phyloP scores from a whole-genome alignment of 2,329 filamentous ascomycete genomes.

The Tolypocladium cylindrosporum region DNA sequence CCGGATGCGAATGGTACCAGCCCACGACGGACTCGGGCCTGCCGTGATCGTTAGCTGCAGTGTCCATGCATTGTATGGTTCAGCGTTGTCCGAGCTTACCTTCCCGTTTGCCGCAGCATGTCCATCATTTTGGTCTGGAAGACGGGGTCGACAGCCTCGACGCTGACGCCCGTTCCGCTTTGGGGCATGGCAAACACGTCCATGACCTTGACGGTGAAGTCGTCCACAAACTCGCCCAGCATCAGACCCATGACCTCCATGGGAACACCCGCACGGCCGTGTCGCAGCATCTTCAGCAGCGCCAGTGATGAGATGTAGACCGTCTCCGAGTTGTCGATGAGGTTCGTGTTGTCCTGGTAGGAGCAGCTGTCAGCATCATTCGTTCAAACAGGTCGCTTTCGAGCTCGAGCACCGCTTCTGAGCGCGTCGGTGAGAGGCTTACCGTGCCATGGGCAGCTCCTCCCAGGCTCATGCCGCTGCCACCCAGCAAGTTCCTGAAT shows the following conservation, averaged over 20 bases:
- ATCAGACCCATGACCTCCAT: constrained; percentile 99
- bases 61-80: constrained; percentile 5
- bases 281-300: constrained; percentile 95
- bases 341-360: constrained; percentile 71
- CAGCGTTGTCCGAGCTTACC: constrained; percentile 42
- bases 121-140: constrained; percentile 99
- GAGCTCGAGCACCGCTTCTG: background rate
- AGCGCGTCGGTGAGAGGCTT: constrained; percentile 12
- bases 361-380: background rate
- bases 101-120: constrained; percentile 93
- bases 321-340: constrained; percentile 98
- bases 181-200: constrained; percentile 99
- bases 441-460: constrained; percentile 31
- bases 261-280: constrained; percentile 92
- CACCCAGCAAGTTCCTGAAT: constrained; percentile 79
- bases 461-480: constrained; percentile 59
- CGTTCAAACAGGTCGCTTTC: background rate
- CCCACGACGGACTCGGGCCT: constrained; percentile 96
- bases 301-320: constrained; percentile 98
- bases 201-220: constrained; percentile 96
- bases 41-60: constrained; percentile 1
- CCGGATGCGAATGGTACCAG: constrained; percentile 99
- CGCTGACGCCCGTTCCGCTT: constrained; percentile 93
- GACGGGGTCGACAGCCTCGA: constrained; percentile 95
- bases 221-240: constrained; percentile 97